phyloP scores from a whole-genome alignment of 2,329 filamentous ascomycete genomes.

The Monascus ruber region DNA sequence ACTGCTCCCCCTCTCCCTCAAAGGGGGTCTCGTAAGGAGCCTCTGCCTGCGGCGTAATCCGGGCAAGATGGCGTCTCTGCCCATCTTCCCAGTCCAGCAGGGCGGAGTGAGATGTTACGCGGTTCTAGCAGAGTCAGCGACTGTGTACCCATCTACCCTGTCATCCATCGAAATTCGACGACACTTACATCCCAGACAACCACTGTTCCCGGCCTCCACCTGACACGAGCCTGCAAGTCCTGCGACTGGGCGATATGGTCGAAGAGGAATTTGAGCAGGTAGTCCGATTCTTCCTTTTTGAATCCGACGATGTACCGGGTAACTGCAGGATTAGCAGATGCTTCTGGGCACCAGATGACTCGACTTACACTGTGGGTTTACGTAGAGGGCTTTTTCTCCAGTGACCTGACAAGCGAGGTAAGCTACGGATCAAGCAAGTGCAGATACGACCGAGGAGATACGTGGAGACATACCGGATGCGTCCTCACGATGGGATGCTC shows the following conservation, averaged over 20 bases:
- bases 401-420: constrained; percentile 35
- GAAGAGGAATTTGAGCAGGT: constrained; percentile 64
- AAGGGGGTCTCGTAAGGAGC: constrained; percentile 60
- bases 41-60: constrained; percentile 76
- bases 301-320: constrained; percentile 69
- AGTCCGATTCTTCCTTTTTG: constrained; percentile 79
- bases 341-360: background rate
- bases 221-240: constrained; percentile 63
- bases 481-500: constrained; percentile 71
- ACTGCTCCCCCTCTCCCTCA: constrained; percentile 8
- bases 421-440: background rate
- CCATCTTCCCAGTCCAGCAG: constrained; percentile 73
- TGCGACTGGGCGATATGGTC: constrained; percentile 61
- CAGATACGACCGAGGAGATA: background rate
- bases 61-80: constrained; percentile 64
- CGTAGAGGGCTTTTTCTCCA: constrained; percentile 70
- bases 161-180: background rate
- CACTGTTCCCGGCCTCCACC: constrained; percentile 69
- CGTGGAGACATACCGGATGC: constrained; percentile 45
- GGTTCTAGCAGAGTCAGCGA: constrained; percentile 39
- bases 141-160: background rate
- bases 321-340: constrained; percentile 36
- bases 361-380: constrained; percentile 67
- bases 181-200: constrained; percentile 63
- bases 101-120: constrained; percentile 67